Evolutionary conservation across 2,329 filamentous ascomycete genomes (phyloP).

Genomic region (Trichophyton equinum): DNA sequence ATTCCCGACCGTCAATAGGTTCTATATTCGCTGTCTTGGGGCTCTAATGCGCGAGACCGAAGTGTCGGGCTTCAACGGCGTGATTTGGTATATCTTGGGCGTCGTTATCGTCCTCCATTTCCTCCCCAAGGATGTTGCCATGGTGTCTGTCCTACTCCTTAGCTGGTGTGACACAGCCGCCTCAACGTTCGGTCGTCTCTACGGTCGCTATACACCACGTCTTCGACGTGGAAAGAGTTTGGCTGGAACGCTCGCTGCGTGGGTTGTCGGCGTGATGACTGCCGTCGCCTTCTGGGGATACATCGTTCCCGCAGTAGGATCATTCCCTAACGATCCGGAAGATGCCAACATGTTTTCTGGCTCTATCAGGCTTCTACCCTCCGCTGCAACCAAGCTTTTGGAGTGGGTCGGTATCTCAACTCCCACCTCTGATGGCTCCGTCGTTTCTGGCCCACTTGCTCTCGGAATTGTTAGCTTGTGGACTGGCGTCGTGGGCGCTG

Average conservation of each 20-base stretch:
- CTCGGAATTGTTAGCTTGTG: conserved; percentile 70
- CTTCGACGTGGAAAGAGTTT: conserved; percentile 82
- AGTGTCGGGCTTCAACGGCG: conserved; percentile 86
- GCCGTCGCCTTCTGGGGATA: conserved; percentile 81
- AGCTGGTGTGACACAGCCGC: conserved; percentile 98
- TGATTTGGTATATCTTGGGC: conserved; percentile 91
- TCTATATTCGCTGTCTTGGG: conserved; percentile 75
- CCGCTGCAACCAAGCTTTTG: conserved; percentile 44
- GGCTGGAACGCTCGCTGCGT: conserved; percentile 76
- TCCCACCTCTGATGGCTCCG: conserved; percentile 40
- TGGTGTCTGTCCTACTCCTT: conserved; percentile 77
- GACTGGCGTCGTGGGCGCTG: conserved; percentile 77
- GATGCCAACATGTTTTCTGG: conserved; percentile 74
- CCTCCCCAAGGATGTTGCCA: conserved; percentile 85
- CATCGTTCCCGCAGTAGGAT: conserved; percentile 56
- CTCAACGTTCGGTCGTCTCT: conserved; percentile 82
- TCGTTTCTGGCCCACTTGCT: conserved; percentile 58
- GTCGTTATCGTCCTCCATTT: conserved; percentile 75
- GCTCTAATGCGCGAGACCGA: conserved; percentile 96
- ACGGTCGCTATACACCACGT: conserved; percentile 75
- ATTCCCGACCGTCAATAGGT: conserved; percentile 65
- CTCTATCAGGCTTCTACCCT: conserved; percentile 54
- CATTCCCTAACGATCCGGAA: conserved; percentile 55
- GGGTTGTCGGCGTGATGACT: conserved; percentile 66
- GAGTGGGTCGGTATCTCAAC: conserved; percentile 36